Conservation (phyloP, 1,284 basidiomycete species). For the Cutaneotrichosporon mucoides region DNA sequence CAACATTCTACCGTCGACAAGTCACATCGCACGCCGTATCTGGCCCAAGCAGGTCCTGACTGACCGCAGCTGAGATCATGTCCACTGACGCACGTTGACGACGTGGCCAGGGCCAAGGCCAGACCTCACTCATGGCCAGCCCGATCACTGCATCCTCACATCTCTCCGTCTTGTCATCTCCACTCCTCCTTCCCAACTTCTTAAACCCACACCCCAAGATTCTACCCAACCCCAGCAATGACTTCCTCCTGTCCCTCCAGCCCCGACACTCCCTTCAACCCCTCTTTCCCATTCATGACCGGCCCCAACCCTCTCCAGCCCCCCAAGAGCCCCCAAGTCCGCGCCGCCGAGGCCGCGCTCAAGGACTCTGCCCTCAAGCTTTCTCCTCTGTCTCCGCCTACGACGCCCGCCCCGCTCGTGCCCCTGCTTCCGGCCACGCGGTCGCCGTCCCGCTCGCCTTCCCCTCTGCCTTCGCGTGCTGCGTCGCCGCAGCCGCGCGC, state of each 20-base stretch:
- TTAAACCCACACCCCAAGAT: no score
- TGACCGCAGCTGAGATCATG: no score
- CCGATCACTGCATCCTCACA: no score
- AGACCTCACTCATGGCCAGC: no score
- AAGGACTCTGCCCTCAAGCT: not conserved
- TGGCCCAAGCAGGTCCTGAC: no score
- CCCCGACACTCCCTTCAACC: conserved; percentile 1
- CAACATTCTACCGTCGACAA: not conserved
- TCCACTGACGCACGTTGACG: no score
- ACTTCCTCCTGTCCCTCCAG: not conserved
- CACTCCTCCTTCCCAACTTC: no score
- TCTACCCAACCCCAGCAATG: not conserved
- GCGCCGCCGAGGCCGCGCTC: not conserved
- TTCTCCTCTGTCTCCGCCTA: not conserved
- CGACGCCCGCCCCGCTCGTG: not conserved
- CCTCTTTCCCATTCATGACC: not conserved
- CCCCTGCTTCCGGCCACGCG: not conserved
- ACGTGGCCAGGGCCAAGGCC: no score
- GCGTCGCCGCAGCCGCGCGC: not conserved
- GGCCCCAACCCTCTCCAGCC: not conserved
- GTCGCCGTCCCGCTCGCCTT: not conserved
- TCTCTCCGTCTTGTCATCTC: no score
- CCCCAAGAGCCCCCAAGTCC: not conserved
- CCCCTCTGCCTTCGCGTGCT: not conserved
- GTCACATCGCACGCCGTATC: no score